Evolutionary conservation across 345 rosid genomes (phyloP), one percentile per base, ranked within the genome.

Genomic region (Heritiera littoralis): DNA sequence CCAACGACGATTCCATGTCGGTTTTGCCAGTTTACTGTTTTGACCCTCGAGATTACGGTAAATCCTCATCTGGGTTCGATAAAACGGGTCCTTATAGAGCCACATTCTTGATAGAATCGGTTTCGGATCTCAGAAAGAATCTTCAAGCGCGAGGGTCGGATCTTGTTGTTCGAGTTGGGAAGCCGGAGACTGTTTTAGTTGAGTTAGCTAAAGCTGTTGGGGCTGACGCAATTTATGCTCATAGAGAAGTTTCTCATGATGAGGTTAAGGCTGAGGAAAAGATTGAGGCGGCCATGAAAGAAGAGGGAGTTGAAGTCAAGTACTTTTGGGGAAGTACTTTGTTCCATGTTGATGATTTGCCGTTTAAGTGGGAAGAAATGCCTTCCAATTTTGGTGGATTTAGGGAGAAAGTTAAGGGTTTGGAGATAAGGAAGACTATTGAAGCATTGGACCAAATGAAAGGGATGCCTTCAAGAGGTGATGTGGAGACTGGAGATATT

Each of bases 251-350:
- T 75, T 92, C 98, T 38, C 91, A 87, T 74, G 94, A 89, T 32
- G 98, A 93, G 80, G 98, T 92, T 56, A 93, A 91, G 83, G 84
- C 93, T 6, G 99, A 97, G 91, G 94, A 87, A 83, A 90, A 87
- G 91, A 91, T 97, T 76, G 97, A 93, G 77, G 81, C 81, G 0
- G 96, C 92, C 0, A 87, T 97, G 96, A 93, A 94, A 83, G 99
- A 93, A 58, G 98, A 94, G 80, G 97, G 97, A 2, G 81, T 93
- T 64, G 96, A 97, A 81, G 87, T 97, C 7, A 97, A 93, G 82
- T 91, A 88, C 87, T 92, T 92, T 66, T 97, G 99, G 99, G 99
- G 99, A 46, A 92, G 98, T 83, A 97, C 99, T 60, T 76, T 97
- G 81, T 92, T 92, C 77, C 99, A 97, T 75, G 75, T 89, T 69